Evolutionary conservation across 495 filamentous ascomycete species (phyloP), one percentile per base, ranked within the genome.

Genomic region (Cetradonia linearis): DNA sequence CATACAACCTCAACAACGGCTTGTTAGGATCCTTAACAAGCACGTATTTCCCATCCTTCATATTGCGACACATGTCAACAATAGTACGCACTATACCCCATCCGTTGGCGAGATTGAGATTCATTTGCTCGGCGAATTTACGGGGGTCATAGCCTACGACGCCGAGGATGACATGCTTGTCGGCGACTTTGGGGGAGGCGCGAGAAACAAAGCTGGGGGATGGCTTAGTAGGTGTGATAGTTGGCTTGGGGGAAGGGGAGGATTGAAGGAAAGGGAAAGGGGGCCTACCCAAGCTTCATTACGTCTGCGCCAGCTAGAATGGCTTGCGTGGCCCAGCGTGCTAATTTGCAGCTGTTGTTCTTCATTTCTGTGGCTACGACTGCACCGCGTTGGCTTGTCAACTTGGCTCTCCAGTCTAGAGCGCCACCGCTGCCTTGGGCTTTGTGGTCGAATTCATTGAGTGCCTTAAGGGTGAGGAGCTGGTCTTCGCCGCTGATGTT

Each of bases 321-420:
- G 65, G 85, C 86, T 78, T 98, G 93, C 55, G 89, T 87, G 23
- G 93, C 95, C 93, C 93, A 98, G 67, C 93, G 78, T 37, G 93
- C 94, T 58, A 98, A 83, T 78, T 98, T 98, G 83, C 87, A 92
- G 69, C 83, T 88, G 80, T 98, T 98, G 81, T 98, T 98, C 85
- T 98, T 98, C 93, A 98, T 98, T 74, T 93, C 93, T n/a, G 93
- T 98, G 23, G 93, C 93, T 18, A 98, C 86, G 34, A 97, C 91
- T 31, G 93, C 93, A 79, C 93, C 93, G 61, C 93, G 84, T 77
- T 96, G 90, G 62, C 86, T 87, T 58, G 84, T 85, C 53, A 98
- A 83, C 81, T 97, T 98, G 60, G 82, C 83, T 69, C 92, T 83
- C 93, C 93, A 98, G 79, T 98, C 91, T 31, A 97, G 78, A 46